Evolutionary conservation across 73 alveolate species (phyloP), one percentile per base, ranked within the genome.

Genomic region (Uronychia binucleata): DNA sequence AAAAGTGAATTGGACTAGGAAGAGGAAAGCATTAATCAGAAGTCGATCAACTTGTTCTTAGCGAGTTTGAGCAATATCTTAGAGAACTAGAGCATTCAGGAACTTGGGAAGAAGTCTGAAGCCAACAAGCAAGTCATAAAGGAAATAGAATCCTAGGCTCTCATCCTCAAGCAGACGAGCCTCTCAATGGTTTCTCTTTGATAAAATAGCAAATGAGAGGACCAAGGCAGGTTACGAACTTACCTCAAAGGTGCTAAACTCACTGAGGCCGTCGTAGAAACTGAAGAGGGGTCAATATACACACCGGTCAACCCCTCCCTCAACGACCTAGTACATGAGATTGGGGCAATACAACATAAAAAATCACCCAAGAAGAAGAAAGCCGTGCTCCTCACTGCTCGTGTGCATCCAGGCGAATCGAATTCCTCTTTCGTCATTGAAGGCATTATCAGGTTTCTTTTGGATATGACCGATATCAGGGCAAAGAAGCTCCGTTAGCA

Each of bases 341-440:
- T 74, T 80, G 77, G 57, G 34, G 86, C 0, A 35, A 60, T 46
- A 91, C 76, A 59, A 88, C 91, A n/a, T n/a, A n/a, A n/a, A n/a
- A n/a, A n/a, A n/a, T n/a, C n/a, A n/a, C n/a, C n/a, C n/a, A n/a
- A n/a, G n/a, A 11, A 46, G 67, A 46, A 46, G 19, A 46, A 46
- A 19, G 67, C 67, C 5, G 67, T 46, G 5, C 67, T 46, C n/a
- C 5, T 95, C 26, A 84, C 96, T 8, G 89, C 95, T 1, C 86
- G 99, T 57, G 96, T 91, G 0, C 98, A 95, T 91, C 96, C 99
- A 29, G 98, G 99, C 57, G 99, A 95, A 88, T 88, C 98, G 1
- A 93, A 90, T 46, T 88, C 97, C 31, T 91, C 97, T 25, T 95
- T 83, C 89, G 89, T 94, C 1, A 85, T 93, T 35, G 94, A 93